Percentiles rank a stretch among this genome's conserved stretches.
phyloP scores from a whole-genome alignment of 345 rosid species.

The Populus pruinosa region DNA sequence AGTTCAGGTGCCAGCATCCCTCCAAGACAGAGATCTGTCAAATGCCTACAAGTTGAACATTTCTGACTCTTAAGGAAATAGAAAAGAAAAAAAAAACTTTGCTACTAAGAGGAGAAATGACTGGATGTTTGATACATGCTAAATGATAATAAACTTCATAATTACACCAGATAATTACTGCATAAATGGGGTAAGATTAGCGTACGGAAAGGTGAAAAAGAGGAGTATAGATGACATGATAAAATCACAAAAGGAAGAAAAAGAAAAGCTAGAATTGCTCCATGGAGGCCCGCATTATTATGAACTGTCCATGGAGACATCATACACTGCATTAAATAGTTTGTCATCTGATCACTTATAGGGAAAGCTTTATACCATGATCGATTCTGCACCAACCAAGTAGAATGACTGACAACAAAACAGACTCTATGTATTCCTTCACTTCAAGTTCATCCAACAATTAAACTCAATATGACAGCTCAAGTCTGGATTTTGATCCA shows the following conservation, averaged over 20 bases:
- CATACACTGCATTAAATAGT: not conserved
- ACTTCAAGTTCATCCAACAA: not conserved
- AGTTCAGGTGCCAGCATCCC: constrained; percentile 78
- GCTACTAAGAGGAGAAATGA: not conserved
- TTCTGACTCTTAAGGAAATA: constrained; percentile 9
- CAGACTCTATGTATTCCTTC: not conserved
- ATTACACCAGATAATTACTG: not conserved
- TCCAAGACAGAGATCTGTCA: constrained; percentile 67
- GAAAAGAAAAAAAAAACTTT: not conserved
- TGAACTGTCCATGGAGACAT: not conserved
- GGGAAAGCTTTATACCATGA: not conserved
- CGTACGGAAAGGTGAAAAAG: no score
- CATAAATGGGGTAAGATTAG: not conserved
- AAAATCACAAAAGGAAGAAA: not conserved
- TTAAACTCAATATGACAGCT: not conserved
- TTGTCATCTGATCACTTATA: not conserved
- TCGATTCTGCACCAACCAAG: not conserved
- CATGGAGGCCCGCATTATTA: not conserved
- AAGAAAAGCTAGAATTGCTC: not conserved
- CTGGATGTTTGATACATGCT: not conserved
- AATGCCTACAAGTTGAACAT: constrained; percentile 40
- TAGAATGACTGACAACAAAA: not conserved
- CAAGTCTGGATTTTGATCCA: not conserved
- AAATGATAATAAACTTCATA: not conserved
- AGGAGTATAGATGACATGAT: not conserved